A percentile compares a stretch with the other conserved stretches of the same genome.
phyloP scores from a whole-genome alignment of 2,329 filamentous ascomycete genomes.

The Didymella pomorum region DNA sequence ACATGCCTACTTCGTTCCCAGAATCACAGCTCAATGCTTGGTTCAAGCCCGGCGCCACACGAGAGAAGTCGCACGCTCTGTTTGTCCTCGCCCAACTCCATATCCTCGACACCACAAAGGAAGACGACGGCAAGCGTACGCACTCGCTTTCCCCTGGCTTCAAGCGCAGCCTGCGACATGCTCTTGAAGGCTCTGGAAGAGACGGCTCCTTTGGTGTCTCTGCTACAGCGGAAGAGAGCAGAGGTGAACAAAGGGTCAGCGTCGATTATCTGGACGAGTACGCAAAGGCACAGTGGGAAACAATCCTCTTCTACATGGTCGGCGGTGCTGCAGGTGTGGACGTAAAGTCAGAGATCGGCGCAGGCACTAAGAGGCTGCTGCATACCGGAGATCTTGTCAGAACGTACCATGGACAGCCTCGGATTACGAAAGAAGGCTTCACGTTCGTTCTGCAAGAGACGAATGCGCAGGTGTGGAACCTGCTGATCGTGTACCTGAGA shows the following conservation, averaged over 20 bases:
- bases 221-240: slow-evolving; percentile 67
- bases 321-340: slow-evolving; percentile 67
- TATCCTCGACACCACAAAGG: slow-evolving; percentile 71
- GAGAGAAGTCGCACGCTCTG: slow-evolving; percentile 84
- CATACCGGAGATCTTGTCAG: slow-evolving; percentile 83
- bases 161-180: slow-evolving; percentile 80
- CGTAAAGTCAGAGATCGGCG: slow-evolving; percentile 56
- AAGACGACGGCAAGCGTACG: slow-evolving; percentile 68
- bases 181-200: slow-evolving; percentile 84
- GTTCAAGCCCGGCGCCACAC: slow-evolving; percentile 75
- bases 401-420: slow-evolving; percentile 61
- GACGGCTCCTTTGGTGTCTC: slow-evolving; percentile 92
- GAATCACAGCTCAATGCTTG: slow-evolving; percentile 84
- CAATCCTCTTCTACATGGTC: slow-evolving; percentile 94
- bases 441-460: slow-evolving; percentile 93
- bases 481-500: slow-evolving; percentile 91
- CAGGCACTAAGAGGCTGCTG: slow-evolving; percentile 82
- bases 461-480: slow-evolving; percentile 96
- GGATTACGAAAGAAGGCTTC: slow-evolving; percentile 92
- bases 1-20: slow-evolving; percentile 81
- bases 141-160: slow-evolving; percentile 85
- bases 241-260: slow-evolving; percentile 71
- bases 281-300: slow-evolving; percentile 90
- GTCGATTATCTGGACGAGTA: slow-evolving; percentile 81
- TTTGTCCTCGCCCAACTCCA: slow-evolving; percentile 84